These are phyloP conservation scores for Leccinum ponderosum DNA, from an alignment of 1,284 basidiomycete genomes.

Conservation along the genomic window DNA sequence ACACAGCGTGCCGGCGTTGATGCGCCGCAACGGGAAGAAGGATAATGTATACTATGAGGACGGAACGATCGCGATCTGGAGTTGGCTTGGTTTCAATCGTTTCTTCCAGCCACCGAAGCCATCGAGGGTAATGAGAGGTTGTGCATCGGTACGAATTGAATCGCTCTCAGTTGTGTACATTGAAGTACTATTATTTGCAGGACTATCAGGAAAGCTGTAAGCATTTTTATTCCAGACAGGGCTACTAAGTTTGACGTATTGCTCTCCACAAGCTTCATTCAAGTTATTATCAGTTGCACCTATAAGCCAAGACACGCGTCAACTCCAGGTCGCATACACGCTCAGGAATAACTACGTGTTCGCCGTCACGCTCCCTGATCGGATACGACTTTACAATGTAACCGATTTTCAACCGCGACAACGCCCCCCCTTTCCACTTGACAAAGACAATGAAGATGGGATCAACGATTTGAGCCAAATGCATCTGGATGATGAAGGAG, in stretches of 20 bases:
- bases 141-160: slow-evolving; percentile 53
- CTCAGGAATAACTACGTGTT: slow-evolving; percentile 52
- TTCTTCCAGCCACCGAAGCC: slow-evolving; percentile 53
- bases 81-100: slow-evolving; percentile 63
- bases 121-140: slow-evolving; percentile 51
- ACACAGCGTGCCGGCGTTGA: slow-evolving; percentile 58
- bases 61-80: slow-evolving; percentile 61
- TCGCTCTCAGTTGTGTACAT: slow-evolving; percentile 2
- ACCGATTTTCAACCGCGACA: slow-evolving; percentile 43
- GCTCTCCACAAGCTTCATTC: slow-evolving; percentile 51
- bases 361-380: slow-evolving; percentile 43
- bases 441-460: slow-evolving; percentile 16
- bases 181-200: slow-evolving; percentile 36
- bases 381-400: slow-evolving; percentile 49
- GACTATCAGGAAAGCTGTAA: slow-evolving; percentile 73
- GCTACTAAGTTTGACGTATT: slow-evolving; percentile 8
- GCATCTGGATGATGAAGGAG: slow-evolving; percentile 32
- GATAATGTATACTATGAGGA: slow-evolving; percentile 41
- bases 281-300: slow-evolving; percentile 54
- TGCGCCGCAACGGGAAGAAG: slow-evolving; percentile 40
- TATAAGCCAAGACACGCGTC: slow-evolving; percentile 41
- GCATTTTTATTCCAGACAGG: slow-evolving; percentile 4
- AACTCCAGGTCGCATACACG: slow-evolving; percentile 47
- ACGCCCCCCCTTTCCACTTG: slow-evolving; percentile 25
- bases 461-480: slow-evolving; percentile 17